Evolutionary conservation across 305 asterid species (phyloP).

Genomic region (Stenogyne calaminthoides): DNA sequence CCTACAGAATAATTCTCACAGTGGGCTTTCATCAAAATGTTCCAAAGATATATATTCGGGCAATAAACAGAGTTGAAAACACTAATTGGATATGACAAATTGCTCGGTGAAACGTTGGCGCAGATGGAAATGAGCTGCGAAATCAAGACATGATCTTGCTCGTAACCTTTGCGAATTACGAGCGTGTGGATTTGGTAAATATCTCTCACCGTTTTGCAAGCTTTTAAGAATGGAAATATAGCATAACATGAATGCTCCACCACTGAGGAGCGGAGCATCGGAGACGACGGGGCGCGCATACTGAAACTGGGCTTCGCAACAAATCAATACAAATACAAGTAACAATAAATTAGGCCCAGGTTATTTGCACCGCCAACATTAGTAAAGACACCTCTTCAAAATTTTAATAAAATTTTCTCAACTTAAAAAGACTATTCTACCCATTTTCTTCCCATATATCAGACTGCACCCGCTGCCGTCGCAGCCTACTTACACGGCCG

Average conservation of each 20-base stretch:
- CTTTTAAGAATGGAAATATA: conserved; percentile 40
- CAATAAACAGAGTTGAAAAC: conserved; percentile 47
- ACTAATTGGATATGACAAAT: conserved; percentile 44
- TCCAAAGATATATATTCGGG: conserved; percentile 74
- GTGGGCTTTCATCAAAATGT: conserved; percentile 53
- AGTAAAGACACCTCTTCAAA: no score
- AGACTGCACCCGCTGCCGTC: no score
- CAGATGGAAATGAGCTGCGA: conserved; percentile 54
- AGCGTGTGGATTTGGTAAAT: conserved; percentile 56
- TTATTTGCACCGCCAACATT: no score
- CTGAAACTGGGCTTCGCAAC: no score
- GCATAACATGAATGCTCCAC: conserved; percentile 37
- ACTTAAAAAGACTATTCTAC: no score
- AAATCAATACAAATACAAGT: no score
- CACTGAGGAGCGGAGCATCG: conserved; percentile 35
- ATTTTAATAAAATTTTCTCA: no score
- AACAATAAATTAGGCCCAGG: no score
- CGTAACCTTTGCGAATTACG: conserved; percentile 59
- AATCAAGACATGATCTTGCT: conserved; percentile 61
- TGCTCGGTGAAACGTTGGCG: conserved; percentile 36
- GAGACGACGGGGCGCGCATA: conserved; percentile 9
- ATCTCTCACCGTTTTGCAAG: conserved; percentile 46
- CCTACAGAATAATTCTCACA: conserved; percentile 40
- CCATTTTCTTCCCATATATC: no score
- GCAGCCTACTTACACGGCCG: no score